phyloP scores from a whole-genome alignment of 352 stramenopile species.

The Globisporangium rhizosaccharum region DNA sequence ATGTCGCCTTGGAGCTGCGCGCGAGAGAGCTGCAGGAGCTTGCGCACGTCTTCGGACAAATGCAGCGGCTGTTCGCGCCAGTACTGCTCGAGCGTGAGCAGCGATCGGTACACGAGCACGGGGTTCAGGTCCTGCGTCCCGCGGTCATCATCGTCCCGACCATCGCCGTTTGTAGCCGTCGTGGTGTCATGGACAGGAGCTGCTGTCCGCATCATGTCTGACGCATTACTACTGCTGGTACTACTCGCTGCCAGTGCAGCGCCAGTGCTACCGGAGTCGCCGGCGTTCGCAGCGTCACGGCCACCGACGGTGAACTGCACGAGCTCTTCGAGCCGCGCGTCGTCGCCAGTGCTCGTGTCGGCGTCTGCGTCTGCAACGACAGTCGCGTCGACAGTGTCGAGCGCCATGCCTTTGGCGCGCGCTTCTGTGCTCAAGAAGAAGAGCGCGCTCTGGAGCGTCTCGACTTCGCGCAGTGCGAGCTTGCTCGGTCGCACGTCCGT shows the following conservation, averaged over 20 bases:
- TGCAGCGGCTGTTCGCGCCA: slow-evolving; percentile 13
- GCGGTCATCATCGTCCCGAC: neutral
- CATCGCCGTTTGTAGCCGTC: neutral
- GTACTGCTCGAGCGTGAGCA: slow-evolving; percentile 15
- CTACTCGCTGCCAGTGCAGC: too few species aligned
- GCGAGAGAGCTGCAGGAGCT: slow-evolving; percentile 16
- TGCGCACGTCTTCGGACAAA: slow-evolving; percentile 6
- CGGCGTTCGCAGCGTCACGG: neutral
- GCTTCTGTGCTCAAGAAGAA: neutral
- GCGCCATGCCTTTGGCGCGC: neutral
- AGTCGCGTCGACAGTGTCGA: neutral
- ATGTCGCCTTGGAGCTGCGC: slow-evolving; percentile 7
- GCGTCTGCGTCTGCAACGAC: neutral
- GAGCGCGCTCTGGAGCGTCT: slow-evolving; percentile 2
- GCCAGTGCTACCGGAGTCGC: too few species aligned
- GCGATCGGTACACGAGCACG: slow-evolving; percentile 9
- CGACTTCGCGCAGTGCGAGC: slow-evolving; percentile 1
- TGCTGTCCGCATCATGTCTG: too few species aligned
- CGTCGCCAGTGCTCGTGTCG: neutral
- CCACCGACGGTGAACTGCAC: slow-evolving; percentile 9
- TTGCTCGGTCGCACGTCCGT: slow-evolving; percentile 1
- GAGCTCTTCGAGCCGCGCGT: slow-evolving; percentile 12
- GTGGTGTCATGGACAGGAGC: too few species aligned
- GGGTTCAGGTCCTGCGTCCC: neutral
- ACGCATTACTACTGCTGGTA: too few species aligned